phyloP scores from a whole-genome alignment of 148 eudicot genomes.

The Persicaria tinctoria region DNA sequence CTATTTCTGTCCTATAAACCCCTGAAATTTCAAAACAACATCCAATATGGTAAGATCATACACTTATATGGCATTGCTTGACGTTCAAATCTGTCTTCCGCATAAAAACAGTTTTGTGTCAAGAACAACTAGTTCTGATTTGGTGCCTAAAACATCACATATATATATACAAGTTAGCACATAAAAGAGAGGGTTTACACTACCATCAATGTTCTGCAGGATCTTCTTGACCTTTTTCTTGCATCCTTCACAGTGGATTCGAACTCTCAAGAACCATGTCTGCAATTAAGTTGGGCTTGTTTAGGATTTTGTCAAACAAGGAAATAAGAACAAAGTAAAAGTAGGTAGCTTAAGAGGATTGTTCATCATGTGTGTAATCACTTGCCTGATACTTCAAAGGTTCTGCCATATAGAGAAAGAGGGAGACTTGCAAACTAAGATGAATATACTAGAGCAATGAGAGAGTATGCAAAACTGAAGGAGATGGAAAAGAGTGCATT shows the following conservation, averaged over 20 bases:
- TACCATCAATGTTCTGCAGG: slow-evolving; percentile 74
- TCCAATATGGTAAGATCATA: not conserved
- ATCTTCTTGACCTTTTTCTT: slow-evolving; percentile 80
- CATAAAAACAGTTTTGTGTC: not conserved
- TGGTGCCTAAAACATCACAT: not conserved
- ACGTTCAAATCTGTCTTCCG: not conserved
- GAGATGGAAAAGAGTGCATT: not conserved
- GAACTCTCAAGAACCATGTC: slow-evolving; percentile 82
- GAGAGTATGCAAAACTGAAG: not conserved
- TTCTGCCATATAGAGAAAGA: not conserved
- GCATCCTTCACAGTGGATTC: slow-evolving; percentile 90
- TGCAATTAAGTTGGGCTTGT: slow-evolving; percentile 11
- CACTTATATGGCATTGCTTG: not conserved
- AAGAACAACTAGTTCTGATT: not conserved
- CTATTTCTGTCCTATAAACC: slow-evolving; percentile 56
- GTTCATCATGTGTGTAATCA: not conserved
- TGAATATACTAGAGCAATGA: not conserved
- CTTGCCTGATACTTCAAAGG: slow-evolving; percentile 6
- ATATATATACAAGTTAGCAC: not conserved
- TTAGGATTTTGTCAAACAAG: not conserved
- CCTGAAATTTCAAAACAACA: slow-evolving; percentile 31
- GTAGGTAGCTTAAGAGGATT: not conserved
- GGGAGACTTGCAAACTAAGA: not conserved
- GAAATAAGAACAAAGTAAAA: not conserved
- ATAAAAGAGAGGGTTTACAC: not conserved